phyloP scores from a whole-genome alignment of 768 basidiomycete genomes.

The Phlegmacium glaucopus region DNA sequence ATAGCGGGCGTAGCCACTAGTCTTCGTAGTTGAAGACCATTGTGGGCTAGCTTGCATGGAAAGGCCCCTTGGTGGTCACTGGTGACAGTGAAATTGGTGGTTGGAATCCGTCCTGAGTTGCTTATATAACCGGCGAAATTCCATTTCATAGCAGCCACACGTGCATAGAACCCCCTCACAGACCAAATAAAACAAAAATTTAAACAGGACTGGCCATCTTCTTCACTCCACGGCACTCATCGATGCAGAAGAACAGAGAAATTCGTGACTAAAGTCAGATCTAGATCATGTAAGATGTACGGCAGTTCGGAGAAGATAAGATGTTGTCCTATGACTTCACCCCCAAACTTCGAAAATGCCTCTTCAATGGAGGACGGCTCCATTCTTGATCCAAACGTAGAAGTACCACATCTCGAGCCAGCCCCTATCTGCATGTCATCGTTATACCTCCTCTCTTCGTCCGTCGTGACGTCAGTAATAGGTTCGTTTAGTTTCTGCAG shows the following conservation, averaged over 20 bases:
- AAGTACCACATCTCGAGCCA: slow-evolving; percentile 55
- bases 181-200: background rate
- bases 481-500: background rate
- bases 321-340: slow-evolving; percentile 37
- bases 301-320: slow-evolving; percentile 76
- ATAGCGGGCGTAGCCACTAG: slow-evolving; percentile 2
- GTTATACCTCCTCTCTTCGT: slow-evolving; percentile 9
- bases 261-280: slow-evolving; percentile 41
- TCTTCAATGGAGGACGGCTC: slow-evolving; percentile 45
- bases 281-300: slow-evolving; percentile 61
- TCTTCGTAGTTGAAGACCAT: slow-evolving; percentile 22
- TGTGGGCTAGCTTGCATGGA: no score
- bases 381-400: slow-evolving; percentile 57
- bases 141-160: no score
- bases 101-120: no score
- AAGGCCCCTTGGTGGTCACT: no score
- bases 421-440: slow-evolving; percentile 35
- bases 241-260: slow-evolving; percentile 25
- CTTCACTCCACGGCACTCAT: slow-evolving; percentile 40
- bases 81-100: no score
- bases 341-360: slow-evolving; percentile 37
- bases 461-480: background rate
- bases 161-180: background rate
- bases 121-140: no score
- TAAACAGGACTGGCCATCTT: slow-evolving; percentile 49